A percentile compares a stretch with the other conserved stretches of the same genome.
Evolutionary conservation across 495 filamentous ascomycete genomes (phyloP).

Genomic region (Penicillium steckii): DNA sequence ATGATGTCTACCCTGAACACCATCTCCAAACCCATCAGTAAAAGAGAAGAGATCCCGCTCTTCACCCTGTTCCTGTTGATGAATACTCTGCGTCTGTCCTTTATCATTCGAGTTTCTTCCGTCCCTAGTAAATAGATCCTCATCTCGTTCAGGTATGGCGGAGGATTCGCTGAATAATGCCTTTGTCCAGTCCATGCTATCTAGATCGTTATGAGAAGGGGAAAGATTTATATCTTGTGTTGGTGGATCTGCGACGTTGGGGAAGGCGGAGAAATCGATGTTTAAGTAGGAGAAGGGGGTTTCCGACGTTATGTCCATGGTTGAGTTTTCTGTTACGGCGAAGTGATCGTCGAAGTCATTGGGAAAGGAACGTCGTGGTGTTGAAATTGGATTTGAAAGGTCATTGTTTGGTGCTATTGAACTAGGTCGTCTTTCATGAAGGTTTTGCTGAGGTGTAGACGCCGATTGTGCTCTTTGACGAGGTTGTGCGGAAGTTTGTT

Average conservation of each 20-base stretch:
- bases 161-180: slow-evolving; percentile 32
- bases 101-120: background rate
- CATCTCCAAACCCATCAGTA: slow-evolving; percentile 15
- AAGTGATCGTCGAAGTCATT: slow-evolving; percentile 33
- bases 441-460: background rate
- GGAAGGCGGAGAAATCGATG: slow-evolving; percentile 30
- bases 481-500: background rate
- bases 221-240: slow-evolving; percentile 7
- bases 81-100: slow-evolving; percentile 1
- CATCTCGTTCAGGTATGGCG: slow-evolving; percentile 5
- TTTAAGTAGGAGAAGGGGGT: slow-evolving; percentile 24
- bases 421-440: background rate
- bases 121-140: background rate
- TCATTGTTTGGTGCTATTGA: background rate
- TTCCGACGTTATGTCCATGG: slow-evolving; percentile 8
- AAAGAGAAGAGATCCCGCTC: slow-evolving; percentile 31
- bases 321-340: slow-evolving; percentile 2
- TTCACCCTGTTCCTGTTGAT: slow-evolving; percentile 3
- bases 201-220: slow-evolving; percentile 14
- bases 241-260: slow-evolving; percentile 11
- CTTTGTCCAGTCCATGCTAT: slow-evolving; percentile 36
- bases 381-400: background rate
- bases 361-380: slow-evolving; percentile 18
- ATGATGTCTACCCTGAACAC: slow-evolving; percentile 7
- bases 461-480: background rate